phyloP scores from a whole-genome alignment of 2,329 filamentous ascomycete species.

The Aureobasidium sp. region DNA sequence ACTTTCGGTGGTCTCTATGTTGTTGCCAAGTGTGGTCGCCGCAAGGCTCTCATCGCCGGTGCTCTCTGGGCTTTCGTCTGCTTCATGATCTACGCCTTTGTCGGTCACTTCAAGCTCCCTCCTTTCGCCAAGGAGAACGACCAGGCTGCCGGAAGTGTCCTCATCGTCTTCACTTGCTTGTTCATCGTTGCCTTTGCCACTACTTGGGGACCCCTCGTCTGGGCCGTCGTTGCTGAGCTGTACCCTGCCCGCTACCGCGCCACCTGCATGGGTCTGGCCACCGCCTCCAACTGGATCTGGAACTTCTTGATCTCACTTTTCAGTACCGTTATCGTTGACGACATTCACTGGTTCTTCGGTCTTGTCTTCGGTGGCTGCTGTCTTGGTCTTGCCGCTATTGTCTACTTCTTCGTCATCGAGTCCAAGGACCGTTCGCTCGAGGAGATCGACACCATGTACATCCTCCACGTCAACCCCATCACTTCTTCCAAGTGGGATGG shows the following conservation, averaged over 20 bases:
- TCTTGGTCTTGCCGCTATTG: constrained; percentile 25
- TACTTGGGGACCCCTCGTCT: constrained; percentile 28
- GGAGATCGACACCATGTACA: constrained; percentile 19
- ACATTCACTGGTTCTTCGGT: constrained; percentile 33
- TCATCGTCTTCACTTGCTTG: constrained; percentile 29
- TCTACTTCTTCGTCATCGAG: constrained; percentile 34
- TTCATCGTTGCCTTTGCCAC: constrained; percentile 29
- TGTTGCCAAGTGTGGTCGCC: constrained; percentile 41
- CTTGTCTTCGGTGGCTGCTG: constrained; percentile 32
- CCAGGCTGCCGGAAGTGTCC: constrained; percentile 22
- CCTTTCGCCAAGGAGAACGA: constrained; percentile 17
- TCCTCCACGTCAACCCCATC: constrained; percentile 20
- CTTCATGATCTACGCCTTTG: constrained; percentile 52
- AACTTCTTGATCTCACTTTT: constrained; percentile 35
- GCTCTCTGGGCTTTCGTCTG: constrained; percentile 37
- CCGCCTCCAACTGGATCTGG: constrained; percentile 36
- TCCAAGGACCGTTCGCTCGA: constrained; percentile 29
- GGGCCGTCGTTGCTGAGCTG: constrained; percentile 28
- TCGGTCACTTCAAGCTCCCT: constrained; percentile 23
- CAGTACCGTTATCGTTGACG: constrained; percentile 28
- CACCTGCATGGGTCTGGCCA: constrained; percentile 36
- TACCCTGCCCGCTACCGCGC: constrained; percentile 32
- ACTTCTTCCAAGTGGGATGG: constrained; percentile 24
- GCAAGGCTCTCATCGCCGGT: constrained; percentile 38
- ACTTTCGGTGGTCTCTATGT: constrained; percentile 41